Percentiles rank a stretch among this genome's conserved stretches.
phyloP scores from a whole-genome alignment of 1,139 yeast genomes.

The Geotrichum citri-aurantii region DNA sequence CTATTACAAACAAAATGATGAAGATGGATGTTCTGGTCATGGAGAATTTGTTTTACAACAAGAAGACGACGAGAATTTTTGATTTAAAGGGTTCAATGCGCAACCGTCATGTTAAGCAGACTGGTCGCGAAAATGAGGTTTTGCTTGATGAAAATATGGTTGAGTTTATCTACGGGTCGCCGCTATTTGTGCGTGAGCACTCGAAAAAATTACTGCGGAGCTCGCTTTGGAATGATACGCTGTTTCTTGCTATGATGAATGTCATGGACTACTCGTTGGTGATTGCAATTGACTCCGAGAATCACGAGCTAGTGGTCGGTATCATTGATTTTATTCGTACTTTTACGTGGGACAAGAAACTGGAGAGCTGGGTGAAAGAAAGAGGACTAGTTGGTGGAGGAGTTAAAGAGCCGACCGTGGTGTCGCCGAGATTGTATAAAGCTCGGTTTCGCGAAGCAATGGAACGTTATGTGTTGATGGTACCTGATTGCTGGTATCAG shows the following conservation, averaged over 20 bases:
- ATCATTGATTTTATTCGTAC: conserved; percentile 94
- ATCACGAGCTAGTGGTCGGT: conserved; percentile 75
- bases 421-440: conserved; percentile 92
- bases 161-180: conserved; percentile 93
- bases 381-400: conserved; percentile 79
- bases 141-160: conserved; percentile 96
- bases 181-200: conserved; percentile 88
- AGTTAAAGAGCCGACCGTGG: conserved; percentile 92
- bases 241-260: conserved; percentile 92
- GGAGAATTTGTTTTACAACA: conserved; percentile 90
- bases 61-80: conserved; percentile 78
- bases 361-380: conserved; percentile 98
- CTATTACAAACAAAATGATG: conserved; percentile 65
- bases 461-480: conserved; percentile 92
- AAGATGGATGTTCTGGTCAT: conserved; percentile 89
- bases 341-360: conserved; percentile 97
- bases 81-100: conserved; percentile 98
- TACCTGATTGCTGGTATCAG: conserved; percentile 53
- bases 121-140: conserved; percentile 94
- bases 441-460: conserved; percentile 94
- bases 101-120: conserved; percentile 91
- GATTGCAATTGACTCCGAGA: conserved; percentile 77
- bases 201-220: conserved; percentile 81
- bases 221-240: conserved; percentile 89
- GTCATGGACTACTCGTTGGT: conserved; percentile 98